Evolutionary conservation across 768 basidiomycete genomes (phyloP).

Genomic region (Mycena kentingensis): DNA sequence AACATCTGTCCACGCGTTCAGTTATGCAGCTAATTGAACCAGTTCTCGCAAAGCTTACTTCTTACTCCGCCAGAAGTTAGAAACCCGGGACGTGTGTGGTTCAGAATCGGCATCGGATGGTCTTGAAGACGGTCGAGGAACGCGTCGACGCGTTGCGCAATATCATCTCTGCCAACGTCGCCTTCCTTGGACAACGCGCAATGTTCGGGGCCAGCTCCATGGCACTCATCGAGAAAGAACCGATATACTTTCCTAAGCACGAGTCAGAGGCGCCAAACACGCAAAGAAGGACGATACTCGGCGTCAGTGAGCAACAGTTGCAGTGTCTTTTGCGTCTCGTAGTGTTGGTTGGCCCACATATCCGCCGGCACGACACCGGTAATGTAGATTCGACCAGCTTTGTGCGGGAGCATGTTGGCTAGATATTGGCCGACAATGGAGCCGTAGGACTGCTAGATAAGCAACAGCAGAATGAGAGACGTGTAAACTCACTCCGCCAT

Average conservation of each 20-base stretch:
- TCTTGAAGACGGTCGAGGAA: constrained; percentile 14
- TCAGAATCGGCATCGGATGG: constrained; percentile 13
- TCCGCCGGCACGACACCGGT: constrained; percentile 16
- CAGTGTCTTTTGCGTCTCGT: constrained; percentile 17
- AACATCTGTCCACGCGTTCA: constrained; percentile 4
- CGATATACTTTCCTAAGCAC: constrained; percentile 3
- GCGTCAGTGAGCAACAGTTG: constrained; percentile 16
- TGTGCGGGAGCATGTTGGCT: constrained; percentile 23
- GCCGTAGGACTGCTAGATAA: constrained; percentile 11
- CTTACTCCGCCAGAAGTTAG: constrained; percentile 20
- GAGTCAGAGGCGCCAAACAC: not conserved
- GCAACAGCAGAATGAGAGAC: not conserved
- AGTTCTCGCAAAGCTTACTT: not conserved
- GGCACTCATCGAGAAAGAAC: constrained; percentile 16
- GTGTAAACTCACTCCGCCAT: constrained; percentile 10
- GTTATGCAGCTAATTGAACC: not conserved
- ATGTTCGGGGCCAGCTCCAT: constrained; percentile 10
- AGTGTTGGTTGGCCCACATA: constrained; percentile 18
- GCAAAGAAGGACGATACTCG: constrained; percentile 1
- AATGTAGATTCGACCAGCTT: constrained; percentile 18
- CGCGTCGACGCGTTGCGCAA: constrained; percentile 15
- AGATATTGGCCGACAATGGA: constrained; percentile 19
- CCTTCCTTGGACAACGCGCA: constrained; percentile 4
- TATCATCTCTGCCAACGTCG: constrained; percentile 6
- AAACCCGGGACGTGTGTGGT: constrained; percentile 16